These are phyloP conservation scores for Sporothrix pallida DNA, from an alignment of 2,329 filamentous ascomycete genomes.

Conservation along the genomic window DNA sequence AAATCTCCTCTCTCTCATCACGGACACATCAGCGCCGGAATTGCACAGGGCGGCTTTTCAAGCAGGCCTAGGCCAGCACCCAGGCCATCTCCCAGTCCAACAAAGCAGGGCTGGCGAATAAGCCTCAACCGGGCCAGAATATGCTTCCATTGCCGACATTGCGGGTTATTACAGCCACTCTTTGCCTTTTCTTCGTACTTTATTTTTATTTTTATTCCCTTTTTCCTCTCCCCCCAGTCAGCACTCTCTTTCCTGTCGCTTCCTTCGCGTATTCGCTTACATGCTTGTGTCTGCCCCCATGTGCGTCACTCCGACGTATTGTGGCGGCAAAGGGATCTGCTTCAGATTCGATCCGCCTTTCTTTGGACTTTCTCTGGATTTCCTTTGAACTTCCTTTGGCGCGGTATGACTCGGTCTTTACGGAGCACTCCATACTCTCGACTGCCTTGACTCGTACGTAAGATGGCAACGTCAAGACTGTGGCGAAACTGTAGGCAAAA, in stretches of 20 bases:
- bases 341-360: constrained; percentile 35
- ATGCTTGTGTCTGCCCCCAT: background rate
- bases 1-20: background rate
- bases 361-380: background rate
- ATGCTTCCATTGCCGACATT: constrained; percentile 19
- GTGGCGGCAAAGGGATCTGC: constrained; percentile 22
- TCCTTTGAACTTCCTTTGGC: constrained; percentile 14
- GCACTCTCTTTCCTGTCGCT: background rate
- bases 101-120: too few relatives aligned
- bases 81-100: too few relatives aligned
- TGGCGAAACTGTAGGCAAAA: too few relatives aligned
- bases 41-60: background rate
- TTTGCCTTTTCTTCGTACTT: background rate
- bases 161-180: background rate
- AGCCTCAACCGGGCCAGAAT: constrained; percentile 6
- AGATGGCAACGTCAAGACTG: background rate
- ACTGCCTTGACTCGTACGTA: constrained; percentile 1
- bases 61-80: background rate
- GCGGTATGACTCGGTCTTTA: background rate
- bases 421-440: too few relatives aligned
- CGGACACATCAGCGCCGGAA: constrained; percentile 4
- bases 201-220: constrained; percentile 12
- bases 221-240: constrained; percentile 14
- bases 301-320: background rate
- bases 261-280: background rate